These are phyloP conservation scores for Alternaria dauci DNA, from an alignment of 2,329 filamentous ascomycete species.

Conservation along the genomic window DNA sequence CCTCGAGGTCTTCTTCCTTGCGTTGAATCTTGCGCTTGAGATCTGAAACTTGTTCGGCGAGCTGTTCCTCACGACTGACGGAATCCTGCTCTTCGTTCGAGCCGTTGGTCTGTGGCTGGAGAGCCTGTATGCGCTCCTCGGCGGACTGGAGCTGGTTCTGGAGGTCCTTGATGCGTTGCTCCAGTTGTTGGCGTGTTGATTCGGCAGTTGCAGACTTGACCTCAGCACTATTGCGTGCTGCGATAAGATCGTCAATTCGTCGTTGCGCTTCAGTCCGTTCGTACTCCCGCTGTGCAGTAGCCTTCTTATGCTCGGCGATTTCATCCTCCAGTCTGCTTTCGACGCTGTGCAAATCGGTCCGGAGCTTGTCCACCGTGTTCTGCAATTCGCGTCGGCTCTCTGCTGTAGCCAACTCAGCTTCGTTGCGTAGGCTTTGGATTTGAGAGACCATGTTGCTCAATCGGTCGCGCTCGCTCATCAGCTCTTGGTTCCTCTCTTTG, in stretches of 20 bases:
- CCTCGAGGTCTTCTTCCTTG: slow-evolving; percentile 79
- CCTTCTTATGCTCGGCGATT: slow-evolving; percentile 82
- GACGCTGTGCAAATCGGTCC: slow-evolving; percentile 77
- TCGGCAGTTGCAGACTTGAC: slow-evolving; percentile 88
- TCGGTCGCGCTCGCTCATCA: slow-evolving; percentile 84
- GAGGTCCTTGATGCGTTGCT: slow-evolving; percentile 86
- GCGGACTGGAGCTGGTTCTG: slow-evolving; percentile 87
- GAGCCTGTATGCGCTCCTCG: slow-evolving; percentile 82
- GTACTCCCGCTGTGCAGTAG: slow-evolving; percentile 84
- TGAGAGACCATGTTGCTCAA: slow-evolving; percentile 84
- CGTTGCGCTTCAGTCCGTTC: slow-evolving; percentile 89
- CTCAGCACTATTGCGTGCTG: slow-evolving; percentile 78
- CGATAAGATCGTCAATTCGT: slow-evolving; percentile 88
- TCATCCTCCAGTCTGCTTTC: slow-evolving; percentile 88
- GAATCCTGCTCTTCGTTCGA: slow-evolving; percentile 61
- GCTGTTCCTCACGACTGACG: slow-evolving; percentile 75
- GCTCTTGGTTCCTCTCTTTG: slow-evolving; percentile 83
- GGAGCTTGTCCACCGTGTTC: slow-evolving; percentile 77
- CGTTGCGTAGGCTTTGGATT: slow-evolving; percentile 88
- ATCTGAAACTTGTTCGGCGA: slow-evolving; percentile 83
- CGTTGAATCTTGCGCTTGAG: slow-evolving; percentile 88
- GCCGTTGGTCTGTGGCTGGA: slow-evolving; percentile 72
- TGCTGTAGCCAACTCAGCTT: slow-evolving; percentile 83
- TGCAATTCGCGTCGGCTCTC: slow-evolving; percentile 85
- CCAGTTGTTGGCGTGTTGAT: slow-evolving; percentile 87